Conservation (phyloP, 176 grass and related monocot genomes). For the Raddia guianensis region DNA sequence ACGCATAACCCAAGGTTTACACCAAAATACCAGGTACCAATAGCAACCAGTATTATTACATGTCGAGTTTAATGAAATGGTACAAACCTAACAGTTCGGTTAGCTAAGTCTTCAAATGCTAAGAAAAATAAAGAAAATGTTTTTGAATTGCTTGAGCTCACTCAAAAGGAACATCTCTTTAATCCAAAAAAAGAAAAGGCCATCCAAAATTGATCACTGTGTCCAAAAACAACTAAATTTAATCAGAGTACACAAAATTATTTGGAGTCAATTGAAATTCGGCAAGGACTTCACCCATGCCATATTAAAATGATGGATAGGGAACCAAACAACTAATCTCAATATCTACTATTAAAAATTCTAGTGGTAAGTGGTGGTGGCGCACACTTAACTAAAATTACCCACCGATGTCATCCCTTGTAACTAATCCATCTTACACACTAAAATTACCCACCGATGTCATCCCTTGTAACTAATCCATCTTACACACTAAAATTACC, state of each 20-base stretch:
- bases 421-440: too few species aligned
- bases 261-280: background rate
- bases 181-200: background rate
- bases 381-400: too few species aligned
- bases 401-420: too few species aligned
- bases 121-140: background rate
- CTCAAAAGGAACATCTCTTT: background rate
- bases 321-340: conserved; percentile 13
- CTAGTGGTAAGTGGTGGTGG: too few species aligned
- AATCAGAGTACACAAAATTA: background rate
- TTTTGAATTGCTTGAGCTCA: background rate
- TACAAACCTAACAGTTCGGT: background rate
- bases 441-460: too few species aligned
- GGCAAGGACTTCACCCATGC: background rate
- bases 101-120: background rate
- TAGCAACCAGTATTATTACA: background rate
- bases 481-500: too few species aligned
- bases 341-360: background rate
- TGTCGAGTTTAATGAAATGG: background rate
- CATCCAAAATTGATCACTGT: too few species aligned
- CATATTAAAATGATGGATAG: background rate
- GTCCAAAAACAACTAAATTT: background rate
- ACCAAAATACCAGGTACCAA: background rate
- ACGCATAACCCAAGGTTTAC: background rate
- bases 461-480: too few species aligned